Conservation (phyloP, 768 basidiomycete genomes). For the Russula abietina region DNA sequence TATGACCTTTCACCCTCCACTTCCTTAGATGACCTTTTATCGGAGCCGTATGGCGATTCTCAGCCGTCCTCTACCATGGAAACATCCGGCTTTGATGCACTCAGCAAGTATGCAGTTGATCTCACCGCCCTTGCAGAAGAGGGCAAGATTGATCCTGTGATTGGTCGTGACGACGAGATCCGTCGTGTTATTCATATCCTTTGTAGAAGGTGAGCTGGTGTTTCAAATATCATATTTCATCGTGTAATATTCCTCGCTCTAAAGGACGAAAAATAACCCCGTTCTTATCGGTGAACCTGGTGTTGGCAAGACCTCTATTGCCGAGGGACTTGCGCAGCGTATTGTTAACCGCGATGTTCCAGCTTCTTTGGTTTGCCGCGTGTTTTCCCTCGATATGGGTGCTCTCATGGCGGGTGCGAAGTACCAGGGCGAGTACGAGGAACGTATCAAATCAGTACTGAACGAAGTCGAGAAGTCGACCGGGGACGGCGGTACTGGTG, state of each 20-base stretch:
- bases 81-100: conserved; percentile 92
- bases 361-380: conserved; percentile 58
- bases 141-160: conserved; percentile 93
- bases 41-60: too few species aligned
- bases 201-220: conserved; percentile 54
- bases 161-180: conserved; percentile 90
- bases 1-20: too few species aligned
- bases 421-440: conserved; percentile 96
- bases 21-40: too few species aligned
- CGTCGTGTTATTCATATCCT: conserved; percentile 78
- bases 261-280: conserved; percentile 93
- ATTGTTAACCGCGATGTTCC: conserved; percentile 94
- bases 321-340: conserved; percentile 91
- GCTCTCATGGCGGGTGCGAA: conserved; percentile 90
- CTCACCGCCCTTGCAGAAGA: conserved; percentile 82
- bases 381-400: conserved; percentile 91
- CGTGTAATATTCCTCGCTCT: not conserved
- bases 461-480: conserved; percentile 89
- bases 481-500: conserved; percentile 57
- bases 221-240: not conserved
- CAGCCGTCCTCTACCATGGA: too few species aligned
- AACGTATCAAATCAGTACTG: conserved; percentile 87
- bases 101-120: conserved; percentile 84
- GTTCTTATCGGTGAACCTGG: conserved; percentile 93
- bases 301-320: conserved; percentile 93